A percentile compares a stretch with the other conserved stretches of the same genome.
These are phyloP conservation scores for Przewalskia tangutica DNA, from an alignment of 257 asterid species.

Conservation along the genomic window DNA sequence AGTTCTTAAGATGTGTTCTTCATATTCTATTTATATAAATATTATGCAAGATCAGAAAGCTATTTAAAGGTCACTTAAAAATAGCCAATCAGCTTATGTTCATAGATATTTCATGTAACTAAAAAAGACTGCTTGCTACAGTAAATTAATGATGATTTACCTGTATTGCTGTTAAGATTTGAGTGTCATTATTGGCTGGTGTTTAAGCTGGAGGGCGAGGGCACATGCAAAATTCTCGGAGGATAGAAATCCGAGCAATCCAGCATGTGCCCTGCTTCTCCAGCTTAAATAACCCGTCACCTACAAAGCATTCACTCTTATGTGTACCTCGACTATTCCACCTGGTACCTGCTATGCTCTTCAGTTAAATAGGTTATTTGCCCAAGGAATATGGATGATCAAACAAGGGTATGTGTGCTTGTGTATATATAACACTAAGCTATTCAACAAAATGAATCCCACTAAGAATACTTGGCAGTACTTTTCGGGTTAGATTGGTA, in stretches of 20 bases:
- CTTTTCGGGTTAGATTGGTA: background rate
- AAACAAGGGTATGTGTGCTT: background rate
- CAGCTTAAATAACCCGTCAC: conserved; percentile 9
- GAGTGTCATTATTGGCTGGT: background rate
- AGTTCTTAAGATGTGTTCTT: background rate
- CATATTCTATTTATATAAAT: background rate
- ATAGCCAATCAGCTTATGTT: background rate
- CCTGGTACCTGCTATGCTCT: background rate
- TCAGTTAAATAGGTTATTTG: background rate
- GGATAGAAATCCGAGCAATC: background rate
- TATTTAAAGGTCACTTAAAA: background rate
- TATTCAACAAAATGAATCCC: background rate
- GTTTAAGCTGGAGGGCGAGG: conserved; percentile 14
- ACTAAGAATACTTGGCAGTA: background rate
- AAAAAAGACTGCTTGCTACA: background rate
- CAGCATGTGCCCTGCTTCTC: conserved; percentile 35
- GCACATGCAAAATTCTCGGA: conserved; percentile 18
- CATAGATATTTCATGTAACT: background rate
- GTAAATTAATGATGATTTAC: background rate
- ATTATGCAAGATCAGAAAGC: background rate
- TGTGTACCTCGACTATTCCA: background rate
- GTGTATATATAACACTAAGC: background rate
- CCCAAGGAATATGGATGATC: background rate
- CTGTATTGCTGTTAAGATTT: background rate
- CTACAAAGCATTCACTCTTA: background rate